phyloP scores from a whole-genome alignment of 1,284 basidiomycete species.

The Butyriboletus appendiculatus region DNA sequence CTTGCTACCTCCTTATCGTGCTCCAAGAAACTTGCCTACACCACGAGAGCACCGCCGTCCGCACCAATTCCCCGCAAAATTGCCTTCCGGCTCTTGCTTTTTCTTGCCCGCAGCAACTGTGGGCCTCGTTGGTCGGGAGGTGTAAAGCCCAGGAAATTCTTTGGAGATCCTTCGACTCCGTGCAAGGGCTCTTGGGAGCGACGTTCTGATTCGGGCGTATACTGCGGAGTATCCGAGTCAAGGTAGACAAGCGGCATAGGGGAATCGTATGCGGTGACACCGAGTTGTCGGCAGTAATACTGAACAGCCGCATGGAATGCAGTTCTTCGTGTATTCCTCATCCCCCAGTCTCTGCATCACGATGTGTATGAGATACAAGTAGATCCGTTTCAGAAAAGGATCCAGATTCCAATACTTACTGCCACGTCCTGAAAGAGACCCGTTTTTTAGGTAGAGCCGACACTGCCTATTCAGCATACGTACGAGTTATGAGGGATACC shows the following conservation, averaged over 20 bases:
- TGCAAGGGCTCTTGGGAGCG: not conserved
- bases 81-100: constrained; percentile 50
- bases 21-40: constrained; percentile 7
- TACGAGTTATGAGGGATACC: constrained; percentile 70
- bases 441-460: constrained; percentile 8
- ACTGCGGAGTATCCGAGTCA: constrained; percentile 40
- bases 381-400: not conserved
- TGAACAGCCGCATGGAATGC: constrained; percentile 77
- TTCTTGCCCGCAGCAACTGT: constrained; percentile 46
- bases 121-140: constrained; percentile 41
- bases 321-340: constrained; percentile 59
- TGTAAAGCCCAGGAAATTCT: constrained; percentile 48
- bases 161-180: constrained; percentile 12
- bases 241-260: constrained; percentile 57
- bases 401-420: constrained; percentile 30
- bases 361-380: constrained; percentile 4
- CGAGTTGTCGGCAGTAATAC: constrained; percentile 66
- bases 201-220: constrained; percentile 20
- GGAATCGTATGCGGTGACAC: constrained; percentile 59
- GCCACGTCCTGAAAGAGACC: constrained; percentile 43
- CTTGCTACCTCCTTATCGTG: not conserved
- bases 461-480: constrained; percentile 18
- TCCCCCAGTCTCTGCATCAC: constrained; percentile 56
- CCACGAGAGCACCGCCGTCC: constrained; percentile 14
- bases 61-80: constrained; percentile 44